Evolutionary conservation across 2,329 filamentous ascomycete species (phyloP), one percentile per base, ranked within the genome.

Genomic region (Paraphaeosphaeria sporulosa): DNA sequence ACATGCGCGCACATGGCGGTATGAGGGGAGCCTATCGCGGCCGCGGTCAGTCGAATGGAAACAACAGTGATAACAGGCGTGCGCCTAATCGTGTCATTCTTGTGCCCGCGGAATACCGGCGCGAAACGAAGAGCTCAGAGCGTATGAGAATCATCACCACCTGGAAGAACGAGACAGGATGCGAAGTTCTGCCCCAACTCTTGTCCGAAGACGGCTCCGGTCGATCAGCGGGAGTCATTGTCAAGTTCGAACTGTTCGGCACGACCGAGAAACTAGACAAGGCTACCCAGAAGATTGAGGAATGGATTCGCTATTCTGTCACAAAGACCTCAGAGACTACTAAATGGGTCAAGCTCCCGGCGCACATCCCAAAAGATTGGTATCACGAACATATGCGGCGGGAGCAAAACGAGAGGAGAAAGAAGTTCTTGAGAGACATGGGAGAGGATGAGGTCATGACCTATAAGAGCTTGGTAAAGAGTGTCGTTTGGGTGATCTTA

Each of bases 271-370:
- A 63, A 3, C 50, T 72, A 1, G 69, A 72, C 13, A 64, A 60
- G 4, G 71, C 71, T 7, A 21, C 64, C 8, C 34, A 40, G 46
- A 46, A 58, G 8, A 53, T 76, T 48, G 72, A 76, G 52, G 54
- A 71, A 13, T 77, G 73, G 73, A 73, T 77, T 7, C 59, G 61
- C 2, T 64, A 60, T 15, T 60, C 68, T 5, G 55, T 57, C 15
- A 55, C 19, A 23, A 75, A 70, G 54, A 68, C 66, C 15, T 50
- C 55, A 54, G 62, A 63, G 1, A 66, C 74, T 1, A 56, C 69
- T 27, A 63, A 64, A 5, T 77, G 75, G 75, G 67, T 70, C 0
- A 76, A 71, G 59, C 63, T 53, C 21, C 55, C 60, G 8, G 71
- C 73, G 0, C 75, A 68, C 55, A 59, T 71, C 25, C 9, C 44